Base-by-base conservation (phyloP, 73 alveolate species). In the Stentor coeruleus region DNA sequence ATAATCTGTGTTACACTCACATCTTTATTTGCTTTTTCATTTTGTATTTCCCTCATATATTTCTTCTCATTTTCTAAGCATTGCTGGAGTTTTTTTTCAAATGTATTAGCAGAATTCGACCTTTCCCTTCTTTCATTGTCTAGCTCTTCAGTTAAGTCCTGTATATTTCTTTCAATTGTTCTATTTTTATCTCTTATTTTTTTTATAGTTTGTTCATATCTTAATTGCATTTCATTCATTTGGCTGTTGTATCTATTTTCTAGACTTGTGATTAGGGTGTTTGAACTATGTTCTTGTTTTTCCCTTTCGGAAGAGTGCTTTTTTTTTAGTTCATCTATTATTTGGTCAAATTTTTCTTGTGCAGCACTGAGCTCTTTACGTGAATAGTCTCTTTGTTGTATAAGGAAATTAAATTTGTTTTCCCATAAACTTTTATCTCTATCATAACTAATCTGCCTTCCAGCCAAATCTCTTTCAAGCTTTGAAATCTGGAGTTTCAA, bases 51-150 rank as follows among this genome's bases (percentile, higher is more conserved):
- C 39, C 91, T 92, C 60, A 85, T 57, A 28, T 92, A 76, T 73
- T 89, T 88, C 57, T 90, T 88, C 59, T 93, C 97, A 35, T 79
- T 89, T 77, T 90, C 94, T 55, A 83, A 58, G 74, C 87, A 81
- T 81, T 94, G 93, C 59, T 90, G 95, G 11, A 94, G 83, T 84
- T 93, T 96, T 91, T 94, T 94, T 82, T 96, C 98, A 49, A 92
- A 79, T 58, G 86, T 41, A 84, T 89, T 95, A 82, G 87, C 72
- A 36, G 95, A 94, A 59, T 93, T 87, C 35, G 79, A 58, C 84
- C 94, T 96, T 31, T 93, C 93, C 79, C 93, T 91, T 76, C 85
- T 84, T 35, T 90, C 94, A 4, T 92, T 87, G 39, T 94, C 94
- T 74, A 84, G 82, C 84, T 94, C 95, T 86, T 94, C 98, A 33